Base-by-base conservation (phyloP, 1,284 basidiomycete genomes). In the Ceratobasidium sp. region DNA sequence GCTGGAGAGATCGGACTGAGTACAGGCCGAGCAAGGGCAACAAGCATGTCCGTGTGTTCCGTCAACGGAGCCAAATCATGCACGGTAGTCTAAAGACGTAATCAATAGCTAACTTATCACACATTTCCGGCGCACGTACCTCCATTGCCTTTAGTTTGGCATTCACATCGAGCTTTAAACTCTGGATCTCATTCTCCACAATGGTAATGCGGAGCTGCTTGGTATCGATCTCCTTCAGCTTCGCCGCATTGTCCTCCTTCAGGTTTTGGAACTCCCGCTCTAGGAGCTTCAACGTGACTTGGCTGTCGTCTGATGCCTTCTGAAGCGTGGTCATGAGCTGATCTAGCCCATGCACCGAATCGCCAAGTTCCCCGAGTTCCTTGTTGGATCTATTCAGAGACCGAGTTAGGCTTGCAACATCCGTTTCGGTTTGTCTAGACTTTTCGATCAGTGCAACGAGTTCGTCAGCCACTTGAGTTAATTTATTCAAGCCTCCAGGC, bases 1-100 rank as follows among this genome's bases (percentile, higher is more conserved):
- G 27, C 29, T 2, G 56, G 42, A 16, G 56, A 58, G 16, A 21
- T 27, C 5, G 58, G 58, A n/a, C 39, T 59, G n/a, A 9, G 21
- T 19, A 29, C 29, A 21, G 25, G 39, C 16, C n/a, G 36, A 11
- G 16, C 58, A 49, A 50, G 46, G 6, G 27, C 58, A 21, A 60
- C 13, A 9, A 36, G 6, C 19, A 27, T 27, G 6, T n/a, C 44
- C 14, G 29, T 21, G 14, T 36, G 44, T 23, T 50, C 27, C 21
- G 47, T 27, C 23, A 46, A 36, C 2, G 3, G 58, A 13, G 58
- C 14, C 27, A 60, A 50, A 23, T 41, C 16, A 19, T 16, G 29
- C 13, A 58, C 29, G 7, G 39, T 25, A 19, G 56, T 25, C 56
- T 58, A 21, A 9, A 8, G 27, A 1, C 23, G 49, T 52, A 52